Evolutionary conservation across 352 stramenopile genomes (phyloP).

Genomic region (Lagenidium giganteum): DNA sequence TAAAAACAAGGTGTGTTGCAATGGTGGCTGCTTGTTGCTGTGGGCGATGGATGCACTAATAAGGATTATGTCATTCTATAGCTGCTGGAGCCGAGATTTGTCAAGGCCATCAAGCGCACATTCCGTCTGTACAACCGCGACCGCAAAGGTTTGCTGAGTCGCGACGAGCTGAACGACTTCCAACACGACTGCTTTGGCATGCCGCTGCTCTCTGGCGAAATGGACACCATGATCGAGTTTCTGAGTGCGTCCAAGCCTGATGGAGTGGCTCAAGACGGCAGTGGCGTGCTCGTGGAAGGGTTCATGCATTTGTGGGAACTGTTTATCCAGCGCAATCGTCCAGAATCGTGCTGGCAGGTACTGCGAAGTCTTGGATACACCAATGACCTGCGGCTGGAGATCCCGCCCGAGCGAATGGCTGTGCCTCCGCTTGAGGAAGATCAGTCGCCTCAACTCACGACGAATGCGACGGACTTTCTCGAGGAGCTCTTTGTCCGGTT

Average conservation of each 20-base stretch:
- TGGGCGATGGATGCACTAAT: background rate
- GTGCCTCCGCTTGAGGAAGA: conserved; percentile 56
- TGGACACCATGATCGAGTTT: conserved; percentile 85
- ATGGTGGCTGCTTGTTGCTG: background rate
- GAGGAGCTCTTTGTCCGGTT: conserved; percentile 78
- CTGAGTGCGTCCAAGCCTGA: conserved; percentile 58
- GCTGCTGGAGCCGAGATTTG: conserved; percentile 75
- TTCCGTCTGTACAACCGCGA: conserved; percentile 86
- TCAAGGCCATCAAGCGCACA: conserved; percentile 82
- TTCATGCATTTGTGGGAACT: conserved; percentile 84
- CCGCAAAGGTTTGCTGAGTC: conserved; percentile 71
- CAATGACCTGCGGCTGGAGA: conserved; percentile 75
- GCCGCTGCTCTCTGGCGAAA: conserved; percentile 70
- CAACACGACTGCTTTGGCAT: conserved; percentile 87
- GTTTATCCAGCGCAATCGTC: conserved; percentile 86
- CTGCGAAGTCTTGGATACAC: conserved; percentile 78
- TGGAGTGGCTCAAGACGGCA: conserved; percentile 59
- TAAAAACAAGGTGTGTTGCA: conserved; percentile 56
- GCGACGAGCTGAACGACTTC: conserved; percentile 86
- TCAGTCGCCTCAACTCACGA: conserved; percentile 71
- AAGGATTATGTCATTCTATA: conserved; percentile 7
- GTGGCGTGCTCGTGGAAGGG: conserved; percentile 64
- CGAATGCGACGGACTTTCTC: conserved; percentile 63
- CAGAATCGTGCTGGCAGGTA: conserved; percentile 87
- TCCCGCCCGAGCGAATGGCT: conserved; percentile 56